These are phyloP conservation scores for Tylopilus felleus DNA, from an alignment of 768 basidiomycete genomes.

Conservation along the genomic window DNA sequence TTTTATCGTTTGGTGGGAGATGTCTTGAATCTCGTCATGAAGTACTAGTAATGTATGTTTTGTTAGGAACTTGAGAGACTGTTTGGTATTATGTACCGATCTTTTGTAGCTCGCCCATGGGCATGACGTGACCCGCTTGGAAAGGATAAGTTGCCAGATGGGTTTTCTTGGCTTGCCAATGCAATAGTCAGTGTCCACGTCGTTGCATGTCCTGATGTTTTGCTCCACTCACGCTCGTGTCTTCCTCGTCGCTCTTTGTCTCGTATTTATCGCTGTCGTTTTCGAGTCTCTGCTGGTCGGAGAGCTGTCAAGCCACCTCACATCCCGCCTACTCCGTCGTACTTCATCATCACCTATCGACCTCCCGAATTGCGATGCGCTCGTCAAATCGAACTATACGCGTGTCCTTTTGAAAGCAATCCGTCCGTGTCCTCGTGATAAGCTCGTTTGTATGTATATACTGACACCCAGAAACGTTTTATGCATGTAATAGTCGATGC, in stretches of 20 bases:
- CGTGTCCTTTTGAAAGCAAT: slow-evolving; percentile 12
- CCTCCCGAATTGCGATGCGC: not conserved
- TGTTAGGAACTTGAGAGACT: too few species aligned
- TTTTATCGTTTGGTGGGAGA: too few species aligned
- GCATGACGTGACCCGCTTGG: too few species aligned
- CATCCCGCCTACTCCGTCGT: not conserved
- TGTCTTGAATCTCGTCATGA: too few species aligned
- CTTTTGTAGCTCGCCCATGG: too few species aligned
- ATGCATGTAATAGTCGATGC: slow-evolving; percentile 12
- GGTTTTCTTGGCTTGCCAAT: too few species aligned
- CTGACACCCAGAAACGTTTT: not conserved
- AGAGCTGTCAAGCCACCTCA: not conserved
- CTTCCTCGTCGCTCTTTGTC: slow-evolving; percentile 18
- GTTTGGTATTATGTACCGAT: too few species aligned
- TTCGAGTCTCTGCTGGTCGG: slow-evolving; percentile 10
- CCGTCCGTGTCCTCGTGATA: slow-evolving; percentile 4
- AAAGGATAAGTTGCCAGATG: too few species aligned
- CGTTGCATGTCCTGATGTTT: slow-evolving; percentile 12
- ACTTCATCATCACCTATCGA: not conserved
- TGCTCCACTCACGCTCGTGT: slow-evolving; percentile 3
- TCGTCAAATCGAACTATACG: not conserved
- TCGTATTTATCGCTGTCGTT: slow-evolving; percentile 4
- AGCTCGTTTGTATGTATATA: not conserved
- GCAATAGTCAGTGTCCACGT: too few species aligned
- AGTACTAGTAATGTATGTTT: too few species aligned